Base-by-base conservation (phyloP, 768 basidiomycete genomes). In the Baorangia bicolor region DNA sequence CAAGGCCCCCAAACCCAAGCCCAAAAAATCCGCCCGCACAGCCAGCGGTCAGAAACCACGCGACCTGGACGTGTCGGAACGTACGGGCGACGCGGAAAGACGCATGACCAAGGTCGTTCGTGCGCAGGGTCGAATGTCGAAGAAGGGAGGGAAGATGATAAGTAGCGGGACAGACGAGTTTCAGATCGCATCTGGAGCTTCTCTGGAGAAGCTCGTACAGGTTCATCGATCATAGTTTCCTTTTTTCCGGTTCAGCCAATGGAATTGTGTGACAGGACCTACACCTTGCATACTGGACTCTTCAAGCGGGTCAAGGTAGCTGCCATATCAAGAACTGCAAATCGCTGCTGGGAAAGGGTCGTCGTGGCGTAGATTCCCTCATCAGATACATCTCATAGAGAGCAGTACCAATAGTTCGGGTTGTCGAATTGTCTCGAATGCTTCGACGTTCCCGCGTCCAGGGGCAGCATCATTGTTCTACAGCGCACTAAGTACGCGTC, bases 21-120 rank as follows among this genome's bases (percentile, higher is more conserved):
- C 16, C 18, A 12, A 31, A 1, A 60, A 60, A 43, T 21, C 51
- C 14, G 14, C 40, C 40, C 65, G 52, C 6, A 23, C 38, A 18
- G n/a, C 41, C 63, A 67, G 58, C 70, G 57, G 60, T 31, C 55
- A 38, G 11, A 68, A 41, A n/a, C n/a, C 39, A 21, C 58, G 57
- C 57, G n/a, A 77, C 60, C 72, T 78, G 75, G 75, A 77, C 40
- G 28, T 58, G 31, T 60, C 53, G 5, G 64, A 74, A 55, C 62
- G 74, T 73, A 53, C 75, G 72, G 66, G 66, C 4, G 85, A 83
- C 31, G 83, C 87, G 13, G 93, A 93, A 73, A 79, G 77, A 68
- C 82, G 94, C 31, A 98, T 98, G 95, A 85, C 88, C 64, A 83
- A 83, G 51, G 83, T 88, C 40, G 94, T 96, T 30, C 83, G 95